Evolutionary conservation across 2,329 filamentous ascomycete species (phyloP), one percentile per base, ranked within the genome.

Genomic region (Fusarium denticulatum): DNA sequence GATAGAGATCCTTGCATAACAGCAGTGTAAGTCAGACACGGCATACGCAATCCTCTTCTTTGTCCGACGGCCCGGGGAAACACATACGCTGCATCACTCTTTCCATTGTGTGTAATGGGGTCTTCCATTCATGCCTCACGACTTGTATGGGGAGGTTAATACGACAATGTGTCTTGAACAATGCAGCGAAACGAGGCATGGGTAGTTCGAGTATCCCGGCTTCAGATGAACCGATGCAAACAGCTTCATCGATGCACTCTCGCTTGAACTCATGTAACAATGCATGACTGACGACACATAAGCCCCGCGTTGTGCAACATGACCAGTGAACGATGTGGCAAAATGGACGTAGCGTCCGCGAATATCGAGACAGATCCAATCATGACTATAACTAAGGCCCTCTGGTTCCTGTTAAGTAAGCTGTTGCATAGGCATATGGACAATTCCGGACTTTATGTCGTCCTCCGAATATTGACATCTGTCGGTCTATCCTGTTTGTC

Each of bases 41-140:
- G 28, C 5, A 15, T 24, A 37, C 3, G 7, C 4, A 40, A 8
- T 53, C 4, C n/a, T 18, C 16, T 5, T 10, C 5, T 4, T 50
- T n/a, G 11, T 10, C 42, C 32, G 56, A 40, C 28, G 14, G 1
- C 3, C 45, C 26, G 34, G 1, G 22, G 22, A 32, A 16, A 28
- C 13, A n/a, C n/a, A n/a, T n/a, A n/a, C n/a, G n/a, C n/a, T n/a
- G n/a, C n/a, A n/a, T 9, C n/a, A 14, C 1, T 13, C 5, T 14
- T 32, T 3, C n/a, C 10, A 13, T 7, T 13, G 6, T 12, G 18
- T 10, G 28, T 26, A 6, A 37, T 12, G 2, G 13, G 5, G 15
- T 2, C 4, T 11, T 3, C 12, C 16, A 30, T 0, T 30, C 5
- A 13, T n/a, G 20, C 22, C 15, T 32, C 28, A 32, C 7, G 0